Conservation (phyloP, 2,329 filamentous ascomycete species). For the Botrytis fragariae region DNA sequence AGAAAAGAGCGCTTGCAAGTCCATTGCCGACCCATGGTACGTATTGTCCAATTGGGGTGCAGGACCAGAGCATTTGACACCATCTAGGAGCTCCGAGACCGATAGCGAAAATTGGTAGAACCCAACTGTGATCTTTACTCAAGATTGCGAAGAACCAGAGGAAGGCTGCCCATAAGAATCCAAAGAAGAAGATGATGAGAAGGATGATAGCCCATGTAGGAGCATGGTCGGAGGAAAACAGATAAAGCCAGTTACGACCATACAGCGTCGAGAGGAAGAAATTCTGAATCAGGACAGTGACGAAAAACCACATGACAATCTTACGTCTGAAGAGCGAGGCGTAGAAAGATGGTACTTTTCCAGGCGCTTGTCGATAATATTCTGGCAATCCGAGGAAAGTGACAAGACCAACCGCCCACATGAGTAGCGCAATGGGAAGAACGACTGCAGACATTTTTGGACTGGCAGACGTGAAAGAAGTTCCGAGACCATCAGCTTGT, state of each 20-base stretch:
- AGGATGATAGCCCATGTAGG: constrained; percentile 55
- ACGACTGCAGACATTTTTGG: constrained; percentile 48
- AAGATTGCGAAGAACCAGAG: constrained; percentile 52
- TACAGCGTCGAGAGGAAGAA: constrained; percentile 55
- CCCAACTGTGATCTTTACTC: constrained; percentile 62
- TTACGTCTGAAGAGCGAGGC: constrained; percentile 59
- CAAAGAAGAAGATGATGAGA: constrained; percentile 55
- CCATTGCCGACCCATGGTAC: constrained; percentile 58
- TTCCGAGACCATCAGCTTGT: constrained; percentile 15
- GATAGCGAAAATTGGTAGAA: constrained; percentile 65
- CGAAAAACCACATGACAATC: constrained; percentile 66
- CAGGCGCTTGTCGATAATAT: constrained; percentile 64
- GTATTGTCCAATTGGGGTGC: constrained; percentile 57
- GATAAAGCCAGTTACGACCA: constrained; percentile 62
- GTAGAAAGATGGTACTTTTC: constrained; percentile 64
- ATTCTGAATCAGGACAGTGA: constrained; percentile 49
- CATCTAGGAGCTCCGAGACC: constrained; percentile 64
- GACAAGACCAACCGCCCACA: constrained; percentile 55
- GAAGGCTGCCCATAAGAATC: constrained; percentile 53
- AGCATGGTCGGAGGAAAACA: constrained; percentile 41
- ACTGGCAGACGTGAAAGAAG: constrained; percentile 46
- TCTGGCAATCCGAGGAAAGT: constrained; percentile 62
- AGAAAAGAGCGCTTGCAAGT: constrained; percentile 53
- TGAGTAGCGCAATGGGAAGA: constrained; percentile 54
- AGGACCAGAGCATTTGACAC: constrained; percentile 67